Evolutionary conservation across 495 filamentous ascomycete genomes (phyloP).

Genomic region (Neurospora tetrasperma): DNA sequence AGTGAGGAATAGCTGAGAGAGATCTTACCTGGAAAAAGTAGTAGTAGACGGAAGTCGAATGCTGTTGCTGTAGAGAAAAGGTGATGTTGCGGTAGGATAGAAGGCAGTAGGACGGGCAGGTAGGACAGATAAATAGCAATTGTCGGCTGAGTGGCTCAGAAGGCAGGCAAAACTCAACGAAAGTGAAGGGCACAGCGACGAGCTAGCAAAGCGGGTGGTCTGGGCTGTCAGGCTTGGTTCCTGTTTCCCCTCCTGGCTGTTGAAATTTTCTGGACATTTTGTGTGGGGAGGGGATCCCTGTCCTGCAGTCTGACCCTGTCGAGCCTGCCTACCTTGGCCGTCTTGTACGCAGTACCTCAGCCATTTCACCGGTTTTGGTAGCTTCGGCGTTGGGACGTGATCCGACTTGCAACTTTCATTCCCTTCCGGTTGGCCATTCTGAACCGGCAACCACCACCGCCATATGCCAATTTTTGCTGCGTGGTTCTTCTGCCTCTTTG

Average conservation of each 20-base stretch:
- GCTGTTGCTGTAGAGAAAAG: neutral
- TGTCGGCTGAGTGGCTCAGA: neutral
- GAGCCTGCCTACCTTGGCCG: neutral
- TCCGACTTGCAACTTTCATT: neutral
- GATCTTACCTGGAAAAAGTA: neutral
- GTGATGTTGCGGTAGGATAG: neutral
- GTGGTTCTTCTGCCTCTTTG: neutral
- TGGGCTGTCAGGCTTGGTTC: neutral
- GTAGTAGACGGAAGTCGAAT: neutral
- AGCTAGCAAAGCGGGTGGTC: neutral
- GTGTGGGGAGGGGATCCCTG: constrained; percentile 22
- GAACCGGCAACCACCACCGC: neutral
- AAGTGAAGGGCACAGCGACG: neutral
- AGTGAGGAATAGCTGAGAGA: neutral
- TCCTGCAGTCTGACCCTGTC: neutral
- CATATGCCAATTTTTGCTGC: neutral
- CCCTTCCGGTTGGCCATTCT: neutral
- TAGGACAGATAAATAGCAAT: constrained; percentile 1
- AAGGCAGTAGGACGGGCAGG: neutral
- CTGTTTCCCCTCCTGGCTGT: constrained; percentile 1
- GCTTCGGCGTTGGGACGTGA: neutral
- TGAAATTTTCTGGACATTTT: constrained; percentile 25
- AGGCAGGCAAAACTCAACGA: neutral
- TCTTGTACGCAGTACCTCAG: too few relatives aligned
- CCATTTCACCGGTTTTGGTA: neutral